Evolutionary conservation across 768 basidiomycete genomes (phyloP), one percentile per base, ranked within the genome.

Genomic region (Piloderma croceum): DNA sequence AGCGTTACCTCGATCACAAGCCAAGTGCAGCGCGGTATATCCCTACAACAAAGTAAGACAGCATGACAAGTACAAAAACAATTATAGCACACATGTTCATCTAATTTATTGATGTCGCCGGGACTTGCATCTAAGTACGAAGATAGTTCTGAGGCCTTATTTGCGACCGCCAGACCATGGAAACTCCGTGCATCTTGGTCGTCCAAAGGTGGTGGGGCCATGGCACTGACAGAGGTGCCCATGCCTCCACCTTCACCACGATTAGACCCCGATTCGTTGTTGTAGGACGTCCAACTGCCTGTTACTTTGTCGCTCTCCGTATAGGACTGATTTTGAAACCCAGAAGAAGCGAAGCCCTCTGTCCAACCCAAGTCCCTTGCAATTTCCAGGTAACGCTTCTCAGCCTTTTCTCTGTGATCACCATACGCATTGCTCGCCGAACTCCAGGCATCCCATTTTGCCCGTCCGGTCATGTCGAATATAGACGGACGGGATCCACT

Each of bases 381-480:
- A 38, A 89, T 70, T 17, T 75, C 75, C 42, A 87, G 58, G 57
- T 91, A 91, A 54, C 78, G 67, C 31, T 46, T 50, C 61, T 88
- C 82, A 12, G 74, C 83, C 22, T 75, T 74, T 11, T 49, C 47
- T 3, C 50, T 51, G n/a, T 52, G 47, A n/a, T 54, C 59, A 12
- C 56, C 57, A 46, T 79, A 83, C 12, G 58, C 64, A 49, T 74
- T 71, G 6, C 72, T 74, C 9, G 68, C 59, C 10, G 63, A 52
- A 35, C 53, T 69, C 89, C 89, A 91, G 3, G 87, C 84, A 56
- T 90, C 86, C 88, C 88, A 91, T 57, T 91, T 91, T 3, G 87
- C 86, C 15, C 85, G 69, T 12, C 82, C 86, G 2, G 81, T 71
- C 60, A 85, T 70, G 50, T 90, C 87, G 56, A 90, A 85, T 31